phyloP scores from a whole-genome alignment of 108 stramenopile species.

The Cyclotella atomus region DNA sequence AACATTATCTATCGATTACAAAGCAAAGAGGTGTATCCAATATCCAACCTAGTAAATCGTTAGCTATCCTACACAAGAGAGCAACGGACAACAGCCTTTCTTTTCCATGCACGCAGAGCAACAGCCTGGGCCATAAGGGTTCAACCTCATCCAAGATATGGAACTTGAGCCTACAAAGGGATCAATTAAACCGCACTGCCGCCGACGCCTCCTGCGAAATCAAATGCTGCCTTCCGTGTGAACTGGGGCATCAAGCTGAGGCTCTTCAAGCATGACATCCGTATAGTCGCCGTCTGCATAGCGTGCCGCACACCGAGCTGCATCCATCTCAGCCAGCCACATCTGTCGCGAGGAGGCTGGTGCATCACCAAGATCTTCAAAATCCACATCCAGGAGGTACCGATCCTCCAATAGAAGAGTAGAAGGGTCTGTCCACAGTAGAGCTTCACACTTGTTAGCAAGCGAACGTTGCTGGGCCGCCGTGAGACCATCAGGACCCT shows the following conservation, averaged over 20 bases:
- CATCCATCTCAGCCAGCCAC: not conserved
- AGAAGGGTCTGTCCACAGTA: conserved; percentile 2
- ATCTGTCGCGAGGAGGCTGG: not conserved
- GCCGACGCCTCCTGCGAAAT: not conserved
- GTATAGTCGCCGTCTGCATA: too few species aligned
- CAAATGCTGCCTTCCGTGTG: not conserved
- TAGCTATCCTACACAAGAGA: not conserved
- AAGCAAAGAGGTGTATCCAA: not conserved
- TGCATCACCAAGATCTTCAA: not conserved
- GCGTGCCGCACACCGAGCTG: not conserved
- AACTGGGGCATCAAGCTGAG: not conserved
- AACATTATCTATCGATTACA: too few species aligned
- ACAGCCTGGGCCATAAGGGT: conserved; percentile 6
- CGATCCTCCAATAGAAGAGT: not conserved
- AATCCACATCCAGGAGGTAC: not conserved
- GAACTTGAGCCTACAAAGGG: not conserved
- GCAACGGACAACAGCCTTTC: conserved; percentile 11
- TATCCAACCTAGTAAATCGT: not conserved
- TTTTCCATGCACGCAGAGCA: conserved; percentile 8
- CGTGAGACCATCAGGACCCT: not conserved
- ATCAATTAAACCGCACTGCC: not conserved
- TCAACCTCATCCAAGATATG: not conserved
- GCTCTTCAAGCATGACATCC: not conserved
- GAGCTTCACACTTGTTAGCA: not conserved
- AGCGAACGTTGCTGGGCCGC: not conserved